Evolutionary conservation across 805 yeast species (phyloP).

Genomic region (Metschnikowia shivogae): DNA sequence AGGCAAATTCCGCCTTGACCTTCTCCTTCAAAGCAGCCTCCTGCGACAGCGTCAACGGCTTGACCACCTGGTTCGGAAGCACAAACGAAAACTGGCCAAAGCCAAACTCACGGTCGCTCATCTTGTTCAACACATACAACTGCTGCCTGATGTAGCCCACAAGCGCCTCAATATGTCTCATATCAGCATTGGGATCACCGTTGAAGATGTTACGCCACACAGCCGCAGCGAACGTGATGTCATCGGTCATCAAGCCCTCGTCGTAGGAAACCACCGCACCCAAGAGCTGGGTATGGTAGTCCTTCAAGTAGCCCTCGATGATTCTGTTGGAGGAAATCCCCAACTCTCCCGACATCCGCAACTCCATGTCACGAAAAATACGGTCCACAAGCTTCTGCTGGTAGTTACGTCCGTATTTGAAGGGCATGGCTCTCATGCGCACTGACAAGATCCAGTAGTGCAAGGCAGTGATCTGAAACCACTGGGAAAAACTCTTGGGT

Average conservation of each 20-base stretch:
- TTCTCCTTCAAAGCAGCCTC: conserved; percentile 48
- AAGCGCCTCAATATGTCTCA: conserved; percentile 78
- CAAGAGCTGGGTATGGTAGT: conserved; percentile 82
- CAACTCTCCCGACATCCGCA: conserved; percentile 80
- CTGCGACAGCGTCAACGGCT: conserved; percentile 64
- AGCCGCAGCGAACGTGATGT: conserved; percentile 72
- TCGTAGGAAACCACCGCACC: conserved; percentile 90
- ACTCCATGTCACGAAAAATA: conserved; percentile 84
- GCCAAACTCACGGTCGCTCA: conserved; percentile 90
- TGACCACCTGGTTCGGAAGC: conserved; percentile 75
- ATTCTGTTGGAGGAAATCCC: conserved; percentile 76
- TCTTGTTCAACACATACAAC: conserved; percentile 76
- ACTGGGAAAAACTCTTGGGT: conserved; percentile 87
- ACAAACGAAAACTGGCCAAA: conserved; percentile 84
- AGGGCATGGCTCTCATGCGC: conserved; percentile 95
- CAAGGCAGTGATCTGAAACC: conserved; percentile 88
- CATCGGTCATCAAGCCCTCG: conserved; percentile 81
- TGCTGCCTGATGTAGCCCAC: conserved; percentile 90
- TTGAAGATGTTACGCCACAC: conserved; percentile 89
- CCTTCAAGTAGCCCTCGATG: conserved; percentile 82
- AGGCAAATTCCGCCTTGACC: conserved; percentile 52
- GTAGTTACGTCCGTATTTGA: conserved; percentile 79
- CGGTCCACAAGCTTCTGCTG: conserved; percentile 90
- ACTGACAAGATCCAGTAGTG: conserved; percentile 93
- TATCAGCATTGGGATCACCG: conserved; percentile 76